Base-by-base conservation (phyloP, 2,329 filamentous ascomycete genomes). In the Emmonsia crescens region DNA sequence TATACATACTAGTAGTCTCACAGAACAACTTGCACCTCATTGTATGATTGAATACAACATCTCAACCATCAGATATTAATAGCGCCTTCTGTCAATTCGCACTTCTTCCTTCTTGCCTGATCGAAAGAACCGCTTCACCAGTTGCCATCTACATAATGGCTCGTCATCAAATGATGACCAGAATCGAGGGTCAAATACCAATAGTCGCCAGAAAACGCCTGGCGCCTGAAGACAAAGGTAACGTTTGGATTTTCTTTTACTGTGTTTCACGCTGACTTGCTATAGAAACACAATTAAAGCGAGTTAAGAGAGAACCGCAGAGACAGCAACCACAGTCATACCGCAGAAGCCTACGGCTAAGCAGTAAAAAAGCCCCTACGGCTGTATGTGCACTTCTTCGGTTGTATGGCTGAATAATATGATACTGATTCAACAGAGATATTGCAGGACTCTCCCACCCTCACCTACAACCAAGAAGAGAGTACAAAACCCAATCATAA, bases 121-220 rank as follows among this genome's bases (percentile, higher is more conserved):
- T 46, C 21, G 10, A 57, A 57, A 57, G 54, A 40, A 16, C 33
- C 19, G 31, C 54, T 57, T 12, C 54, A 38, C 19, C 54, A 38
- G 42, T 42, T 57, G 14, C 33, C n/a, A 38, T 57, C 27, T n/a
- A 12, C 33, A 56, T 38, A 38, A 57, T 57, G 54, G 33, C 54
- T 57, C 54, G 51, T 54, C 51, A 54, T 54, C 51, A 31, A 54
- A 31, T 31, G 51, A 54, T 54, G 51, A 8, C 51, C 51, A 52
- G 49, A 52, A 52, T 52, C 21, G 8, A 57, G 19, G 6, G 31
- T 42, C 54, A 57, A 42, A 57, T 16, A n/a, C 31, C 33, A 33
- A 57, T 38, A 57, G 19, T 24, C 19, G 31, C 33, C 54, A 57
- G 54, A 57, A 57, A 57, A 40, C 36, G 33, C 33, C 54, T 9